Evolutionary conservation across 345 rosid species (phyloP), one percentile per base, ranked within the genome.

Genomic region (Fremontodendron californicum): DNA sequence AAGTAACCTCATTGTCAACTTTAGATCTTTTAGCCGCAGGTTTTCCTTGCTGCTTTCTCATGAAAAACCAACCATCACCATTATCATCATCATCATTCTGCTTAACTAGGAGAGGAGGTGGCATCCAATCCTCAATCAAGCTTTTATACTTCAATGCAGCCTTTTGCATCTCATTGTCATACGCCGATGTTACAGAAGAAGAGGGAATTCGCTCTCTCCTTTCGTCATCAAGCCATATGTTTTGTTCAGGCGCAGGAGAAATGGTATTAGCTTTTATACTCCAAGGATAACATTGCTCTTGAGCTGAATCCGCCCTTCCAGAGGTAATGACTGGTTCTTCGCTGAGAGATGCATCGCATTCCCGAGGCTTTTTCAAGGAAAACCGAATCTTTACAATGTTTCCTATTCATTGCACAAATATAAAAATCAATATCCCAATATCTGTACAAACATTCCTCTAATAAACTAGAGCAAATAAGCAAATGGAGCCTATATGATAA

Each of bases 41-140:
- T 66, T 16, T 69, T 9, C 52, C 21, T 27, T 37, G 78, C 7
- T 16, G 46, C 57, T 76, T 85, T 0, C 77, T 21, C 16, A 71
- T 76, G 37, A 83, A 86, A 29, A 93, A 90, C 97, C 98, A 94
- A 0, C 82, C 88, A 6, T 81, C 74, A 70, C 83, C 91, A 25
- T 74, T 86, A 18, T 37, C 49, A 27, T 42, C 48, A 35, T 19
- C 46, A 11, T 37, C 25, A 4, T 73, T 77, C 19, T 77, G 29
- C 0, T 37, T 9, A 64, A 46, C 43, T 9, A 74, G 45, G 81
- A 35, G 69, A 9, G 89, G 29, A 1, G 79, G 72, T 0, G 86
- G 84, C 75, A 78, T 71, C 92, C 90, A 93, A n/a, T 81, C 85
- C 77, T 79, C 89, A 49, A 84, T 12, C 60, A 89, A 71, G 5